Base-by-base conservation (phyloP, 306 rosid genomes). In the Cyclanthera cordifolia region DNA sequence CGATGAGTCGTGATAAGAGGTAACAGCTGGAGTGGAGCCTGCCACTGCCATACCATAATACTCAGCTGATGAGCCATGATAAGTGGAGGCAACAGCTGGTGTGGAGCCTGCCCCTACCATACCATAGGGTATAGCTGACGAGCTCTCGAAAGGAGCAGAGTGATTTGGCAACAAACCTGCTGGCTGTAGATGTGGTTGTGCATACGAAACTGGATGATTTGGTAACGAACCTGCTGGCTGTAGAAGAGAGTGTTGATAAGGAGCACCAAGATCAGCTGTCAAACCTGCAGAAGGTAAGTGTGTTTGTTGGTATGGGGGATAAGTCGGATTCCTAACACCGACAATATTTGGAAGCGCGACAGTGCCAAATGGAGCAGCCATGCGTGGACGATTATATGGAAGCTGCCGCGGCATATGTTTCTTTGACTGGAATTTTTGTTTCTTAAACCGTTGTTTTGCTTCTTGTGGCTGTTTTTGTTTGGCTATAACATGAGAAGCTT, bases 141-240 rank as follows among this genome's bases (percentile, higher is more conserved):
- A 72, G 81, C 75, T 78, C 82, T 28, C 76, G 73, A 69, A 79
- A 39, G 84, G 73, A 80, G 69, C 69, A 67, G 72, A 73, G 75
- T 80, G 85, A 64, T 79, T 75, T 21, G 73, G 75, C 79, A 82
- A 70, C 82, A 84, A 81, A 82, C 88, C 85, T 76, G 90, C 51
- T 56, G 77, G 54, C 28, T 58, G 86, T 47, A 69, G 43, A 76
- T 47, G 82, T 69, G 81, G 70, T 46, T 81, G 69, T 64, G 69
- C 27, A 74, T 74, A 79, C 28, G 84, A 74, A 80, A 68, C 69
- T 64, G 72, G 77, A 81, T 80, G 84, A 60, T 79, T 75, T 21
- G 72, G 75, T 78, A 82, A 81, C 84, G 81, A 82, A 85, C 87
- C 88, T 78, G 88, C 41, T 53, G 77, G 52, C 24, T 58, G 86